Conservation (phyloP, 108 stramenopile genomes). For the Skeletonema tropicum region DNA sequence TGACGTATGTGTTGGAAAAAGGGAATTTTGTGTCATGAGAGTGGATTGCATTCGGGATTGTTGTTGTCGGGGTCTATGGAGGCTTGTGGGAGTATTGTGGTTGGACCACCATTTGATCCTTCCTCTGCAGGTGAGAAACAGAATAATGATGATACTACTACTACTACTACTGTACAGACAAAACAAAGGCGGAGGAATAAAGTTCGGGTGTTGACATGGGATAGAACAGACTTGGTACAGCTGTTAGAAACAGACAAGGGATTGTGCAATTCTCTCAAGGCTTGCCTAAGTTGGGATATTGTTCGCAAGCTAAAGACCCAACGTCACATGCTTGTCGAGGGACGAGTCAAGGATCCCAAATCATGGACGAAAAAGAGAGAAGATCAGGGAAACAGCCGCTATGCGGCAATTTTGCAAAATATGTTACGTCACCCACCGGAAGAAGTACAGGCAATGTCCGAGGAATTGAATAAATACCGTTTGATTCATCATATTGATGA, state of each 20-base stretch:
- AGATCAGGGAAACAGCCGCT: constrained; percentile 75
- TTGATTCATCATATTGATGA: constrained; percentile 83
- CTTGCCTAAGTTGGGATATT: constrained; percentile 83
- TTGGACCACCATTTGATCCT: constrained; percentile 18
- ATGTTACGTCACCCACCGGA: constrained; percentile 58
- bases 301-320: constrained; percentile 85
- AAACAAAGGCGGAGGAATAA: constrained; percentile 16
- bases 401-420: constrained; percentile 74
- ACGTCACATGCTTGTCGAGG: constrained; percentile 57
- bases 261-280: constrained; percentile 67
- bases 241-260: constrained; percentile 57
- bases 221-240: constrained; percentile 68
- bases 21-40: constrained; percentile 84
- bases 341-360: constrained; percentile 60
- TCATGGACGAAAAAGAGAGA: constrained; percentile 76
- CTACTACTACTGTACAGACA: constrained; percentile 1
- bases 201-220: constrained; percentile 65
- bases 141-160: background rate
- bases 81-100: constrained; percentile 72
- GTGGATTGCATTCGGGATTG: constrained; percentile 83
- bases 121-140: constrained; percentile 5
- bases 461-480: constrained; percentile 71
- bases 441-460: constrained; percentile 54
- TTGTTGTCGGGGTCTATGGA: constrained; percentile 66
- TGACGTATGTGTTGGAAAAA: constrained; percentile 74